Evolutionary conservation across 1,284 basidiomycete species (phyloP), one percentile per base, ranked within the genome.

Genomic region (Tilletia walkeri): DNA sequence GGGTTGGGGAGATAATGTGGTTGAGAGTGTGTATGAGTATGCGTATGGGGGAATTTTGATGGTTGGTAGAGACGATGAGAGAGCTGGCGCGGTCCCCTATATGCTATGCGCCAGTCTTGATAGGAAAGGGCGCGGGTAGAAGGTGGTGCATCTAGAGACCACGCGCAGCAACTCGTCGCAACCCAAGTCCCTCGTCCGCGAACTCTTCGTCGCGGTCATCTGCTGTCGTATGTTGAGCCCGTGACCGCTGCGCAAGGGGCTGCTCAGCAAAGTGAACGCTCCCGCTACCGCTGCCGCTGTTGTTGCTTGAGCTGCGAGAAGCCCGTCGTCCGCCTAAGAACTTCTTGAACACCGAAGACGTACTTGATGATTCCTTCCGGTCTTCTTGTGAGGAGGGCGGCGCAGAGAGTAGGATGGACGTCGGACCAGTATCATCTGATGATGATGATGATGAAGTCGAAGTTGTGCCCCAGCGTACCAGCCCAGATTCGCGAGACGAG

Each of bases 381-480:
- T 45, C 41, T 45, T 53, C 50, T 30, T 53, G 50, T 53, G 50
- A 2, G 18, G 50, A n/a, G 7, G 50, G n/a, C 9, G 50, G 18
- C 18, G 18, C 12, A 7, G n/a, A 20, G 50, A 53, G 50, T 18
- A 53, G 18, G 50, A 30, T 20, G 24, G 9, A 7, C n/a, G 50
- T 9, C 50, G 18, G 18, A 1, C 24, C 24, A 30, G 24, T 30
- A 30, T 30, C 24, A 30, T 1, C 24, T 1, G 50, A 18, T n/a
- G 50, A 7, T 1, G 50, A 61, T 30, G 56, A 53, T 9, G 56
- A 61, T 2, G 56, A 24, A 9, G 20, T 18, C 10, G 56, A 34
- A 38, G 56, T 34, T 16, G 56, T 61, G 14, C 24, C 56, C 56
- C 56, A 61, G 20, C 56, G 56, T 5, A 61, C 56, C 12, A 61